These are phyloP conservation scores for Colletotrichum viniferum DNA, from an alignment of 2,329 filamentous ascomycete genomes.

Conservation along the genomic window DNA sequence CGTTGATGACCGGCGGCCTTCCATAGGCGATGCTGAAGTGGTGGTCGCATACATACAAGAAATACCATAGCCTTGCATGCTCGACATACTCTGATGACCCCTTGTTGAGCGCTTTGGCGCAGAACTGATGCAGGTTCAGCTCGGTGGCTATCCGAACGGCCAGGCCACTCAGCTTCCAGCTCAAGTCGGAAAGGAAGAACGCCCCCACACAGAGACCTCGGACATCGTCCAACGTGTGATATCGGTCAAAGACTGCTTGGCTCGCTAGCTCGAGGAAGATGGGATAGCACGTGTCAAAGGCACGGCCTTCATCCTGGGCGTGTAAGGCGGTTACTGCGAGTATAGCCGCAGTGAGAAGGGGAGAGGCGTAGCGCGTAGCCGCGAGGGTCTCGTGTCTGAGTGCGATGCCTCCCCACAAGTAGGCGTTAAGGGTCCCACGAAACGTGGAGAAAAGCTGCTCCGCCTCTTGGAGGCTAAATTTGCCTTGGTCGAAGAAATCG, in stretches of 20 bases:
- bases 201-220: conserved; percentile 66
- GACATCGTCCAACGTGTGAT: conserved; percentile 60
- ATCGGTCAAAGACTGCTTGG: conserved; percentile 58
- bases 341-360: conserved; percentile 34
- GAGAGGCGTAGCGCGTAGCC: conserved; percentile 31
- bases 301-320: conserved; percentile 39
- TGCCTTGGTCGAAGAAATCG: conserved; percentile 34
- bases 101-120: conserved; percentile 48
- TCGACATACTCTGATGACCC: conserved; percentile 53
- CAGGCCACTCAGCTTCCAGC: conserved; percentile 62
- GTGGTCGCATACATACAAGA: conserved; percentile 69
- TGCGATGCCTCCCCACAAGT: conserved; percentile 36
- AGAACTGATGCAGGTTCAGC: conserved; percentile 59
- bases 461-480: conserved; percentile 29
- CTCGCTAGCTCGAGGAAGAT: conserved; percentile 63
- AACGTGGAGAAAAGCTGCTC: conserved; percentile 32
- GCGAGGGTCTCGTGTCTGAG: conserved; percentile 31
- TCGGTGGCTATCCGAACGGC: conserved; percentile 64
- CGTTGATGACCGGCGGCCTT: conserved; percentile 63
- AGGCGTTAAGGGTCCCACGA: conserved; percentile 32
- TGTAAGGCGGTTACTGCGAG: conserved; percentile 36
- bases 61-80: conserved; percentile 64
- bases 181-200: conserved; percentile 65
- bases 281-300: conserved; percentile 60
- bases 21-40: conserved; percentile 68